phyloP scores from a whole-genome alignment of 208 protist species.

The Herpetomonas tarakana region DNA sequence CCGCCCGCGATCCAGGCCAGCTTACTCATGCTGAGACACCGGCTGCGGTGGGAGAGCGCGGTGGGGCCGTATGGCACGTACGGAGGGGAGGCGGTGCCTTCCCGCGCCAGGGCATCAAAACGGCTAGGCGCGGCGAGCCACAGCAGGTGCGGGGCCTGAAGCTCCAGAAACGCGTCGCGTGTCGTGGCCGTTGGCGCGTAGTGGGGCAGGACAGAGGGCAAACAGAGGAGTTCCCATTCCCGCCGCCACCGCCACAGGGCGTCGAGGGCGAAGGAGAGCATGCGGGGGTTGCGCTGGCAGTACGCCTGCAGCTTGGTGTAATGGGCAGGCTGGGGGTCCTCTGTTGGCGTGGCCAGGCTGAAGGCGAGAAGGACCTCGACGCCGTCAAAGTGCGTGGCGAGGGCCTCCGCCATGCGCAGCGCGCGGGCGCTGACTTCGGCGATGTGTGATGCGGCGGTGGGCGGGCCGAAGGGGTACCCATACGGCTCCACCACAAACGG shows the following conservation, averaged over 20 bases:
- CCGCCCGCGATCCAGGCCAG: slow-evolving; percentile 58
- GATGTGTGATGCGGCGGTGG: slow-evolving; percentile 17
- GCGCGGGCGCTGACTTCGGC: slow-evolving; percentile 30
- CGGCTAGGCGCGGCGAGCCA: slow-evolving; percentile 59
- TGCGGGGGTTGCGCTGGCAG: slow-evolving; percentile 37
- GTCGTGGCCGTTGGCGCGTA: slow-evolving; percentile 20
- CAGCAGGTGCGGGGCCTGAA: slow-evolving; percentile 66
- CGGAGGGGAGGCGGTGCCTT: slow-evolving; percentile 27
- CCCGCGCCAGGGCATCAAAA: slow-evolving; percentile 51
- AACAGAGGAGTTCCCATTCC: slow-evolving; percentile 75
- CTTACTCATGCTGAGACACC: slow-evolving; percentile 47
- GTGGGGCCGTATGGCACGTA: slow-evolving; percentile 53
- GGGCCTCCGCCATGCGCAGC: slow-evolving; percentile 40
- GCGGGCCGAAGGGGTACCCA: slow-evolving; percentile 76
- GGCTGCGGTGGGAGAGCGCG: slow-evolving; percentile 43
- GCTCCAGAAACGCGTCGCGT: slow-evolving; percentile 54
- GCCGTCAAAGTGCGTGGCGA: slow-evolving; percentile 62
- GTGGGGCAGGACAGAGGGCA: slow-evolving; percentile 44
- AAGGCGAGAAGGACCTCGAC: slow-evolving; percentile 56
- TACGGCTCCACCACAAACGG: slow-evolving; percentile 52
- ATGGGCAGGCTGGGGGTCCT: slow-evolving; percentile 30
- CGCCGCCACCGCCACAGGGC: slow-evolving; percentile 43
- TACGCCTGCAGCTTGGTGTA: slow-evolving; percentile 57
- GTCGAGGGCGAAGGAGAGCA: slow-evolving; percentile 46
- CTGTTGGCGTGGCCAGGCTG: slow-evolving; percentile 44